Base-by-base conservation (phyloP, 805 yeast species). In the Ogataea neopini region DNA sequence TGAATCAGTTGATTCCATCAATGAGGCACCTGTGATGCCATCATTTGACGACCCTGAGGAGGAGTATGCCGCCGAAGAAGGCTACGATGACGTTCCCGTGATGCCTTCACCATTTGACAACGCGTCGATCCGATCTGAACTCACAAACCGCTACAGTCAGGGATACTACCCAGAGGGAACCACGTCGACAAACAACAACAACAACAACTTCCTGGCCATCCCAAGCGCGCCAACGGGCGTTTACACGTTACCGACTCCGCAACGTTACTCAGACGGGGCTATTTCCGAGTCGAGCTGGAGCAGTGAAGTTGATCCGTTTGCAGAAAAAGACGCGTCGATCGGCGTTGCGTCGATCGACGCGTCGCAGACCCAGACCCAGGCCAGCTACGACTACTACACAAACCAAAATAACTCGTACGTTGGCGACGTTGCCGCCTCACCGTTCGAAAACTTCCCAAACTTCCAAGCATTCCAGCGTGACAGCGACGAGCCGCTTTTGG, bases 381-480 rank as follows among this genome's bases (percentile, higher is more conserved):
- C n/a, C n/a, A n/a, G n/a, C n/a, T n/a, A 45, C 17, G 43, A 44
- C 33, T 25, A 39, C 34, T 39, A 39, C 23, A 26, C 14, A 23
- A 25, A 26, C 42, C 25, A 6, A n/a, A 7, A 7, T 20, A 20
- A 3, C 6, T 23, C 33, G 6, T 38, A 38, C 17, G 7, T n/a
- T 6, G 18, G 6, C n/a, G 50, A 47, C 18, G 28, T 35, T 4
- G 22, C 10, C 4, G 13, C 38, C 4, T 38, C 50, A 8, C 34
- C 34, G 6, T 30, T 30, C 14, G 34, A 8, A 3, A 30, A 30
- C 34, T 30, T 30, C 37, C 54, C 56, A 3, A 37, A 52, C 38
- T 62, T 60, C 43, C 63, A 61, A 45, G 23, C 40, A 7, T 63
- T 63, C 35, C 55, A 56, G 43, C 54, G 68, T 39, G 68, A 63